Evolutionary conservation across 2,329 filamentous ascomycete genomes (phyloP).

Genomic region (Pochonia chlamydosporia): DNA sequence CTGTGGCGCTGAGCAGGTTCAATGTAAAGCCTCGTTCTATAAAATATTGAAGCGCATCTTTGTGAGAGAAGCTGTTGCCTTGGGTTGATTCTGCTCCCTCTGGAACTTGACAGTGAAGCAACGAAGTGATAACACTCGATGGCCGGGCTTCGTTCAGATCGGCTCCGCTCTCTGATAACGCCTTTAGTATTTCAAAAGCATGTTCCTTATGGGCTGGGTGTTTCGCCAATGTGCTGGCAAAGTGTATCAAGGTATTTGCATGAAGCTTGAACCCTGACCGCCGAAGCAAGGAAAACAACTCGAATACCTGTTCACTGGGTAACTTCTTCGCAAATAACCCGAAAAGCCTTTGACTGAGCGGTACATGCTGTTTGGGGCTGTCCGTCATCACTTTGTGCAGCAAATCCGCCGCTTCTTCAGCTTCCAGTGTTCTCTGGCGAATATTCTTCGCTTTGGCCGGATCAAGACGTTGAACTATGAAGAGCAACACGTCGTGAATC

Average conservation of each 20-base stretch:
- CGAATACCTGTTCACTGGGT: conserved; percentile 22
- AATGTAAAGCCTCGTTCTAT: conserved; percentile 56
- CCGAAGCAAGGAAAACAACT: conserved; percentile 30
- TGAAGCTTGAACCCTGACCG: conserved; percentile 26
- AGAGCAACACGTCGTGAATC: conserved; percentile 28
- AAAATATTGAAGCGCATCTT: conserved; percentile 33
- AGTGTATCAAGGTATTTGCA: conserved; percentile 39
- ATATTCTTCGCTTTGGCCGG: conserved; percentile 11
- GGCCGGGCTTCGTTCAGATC: conserved; percentile 41
- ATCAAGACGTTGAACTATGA: conserved; percentile 19
- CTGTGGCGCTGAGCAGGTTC: conserved; percentile 58
- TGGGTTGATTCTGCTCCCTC: conserved; percentile 11
- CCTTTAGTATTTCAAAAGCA: conserved; percentile 36
- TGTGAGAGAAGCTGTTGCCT: conserved; percentile 20
- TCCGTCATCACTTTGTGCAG: conserved; percentile 23
- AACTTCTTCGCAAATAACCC: conserved; percentile 24
- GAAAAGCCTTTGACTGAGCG: conserved; percentile 33
- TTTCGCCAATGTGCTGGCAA: conserved; percentile 40
- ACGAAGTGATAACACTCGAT: conserved; percentile 50
- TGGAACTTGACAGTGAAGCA: conserved; percentile 38
- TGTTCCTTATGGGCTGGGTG: conserved; percentile 31
- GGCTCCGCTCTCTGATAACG: conserved; percentile 30
- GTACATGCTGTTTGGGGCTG: conserved; percentile 22
- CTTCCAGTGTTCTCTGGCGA: conserved; percentile 18
- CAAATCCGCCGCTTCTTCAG: conserved; percentile 24